A percentile compares a stretch with the other conserved stretches of the same genome.
These are phyloP conservation scores for Trichoderma harzianum DNA, from an alignment of 2,329 filamentous ascomycete species.

Conservation along the genomic window DNA sequence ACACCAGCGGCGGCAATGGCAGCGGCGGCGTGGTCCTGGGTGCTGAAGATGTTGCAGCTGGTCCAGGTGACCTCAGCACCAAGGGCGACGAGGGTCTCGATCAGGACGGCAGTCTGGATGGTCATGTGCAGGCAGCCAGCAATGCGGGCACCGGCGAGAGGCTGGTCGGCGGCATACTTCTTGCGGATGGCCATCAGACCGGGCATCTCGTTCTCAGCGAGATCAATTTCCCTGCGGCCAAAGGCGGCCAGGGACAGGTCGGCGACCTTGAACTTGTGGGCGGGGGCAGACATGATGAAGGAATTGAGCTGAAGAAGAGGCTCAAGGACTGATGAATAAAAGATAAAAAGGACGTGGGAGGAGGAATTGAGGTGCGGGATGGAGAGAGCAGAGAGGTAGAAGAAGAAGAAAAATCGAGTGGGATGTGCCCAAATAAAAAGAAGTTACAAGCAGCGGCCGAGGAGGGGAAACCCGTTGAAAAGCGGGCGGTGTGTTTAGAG, in stretches of 20 bases:
- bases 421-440: conserved; percentile 5
- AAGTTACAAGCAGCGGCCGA: not conserved
- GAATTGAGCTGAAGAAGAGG: conserved; percentile 22
- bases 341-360: not conserved
- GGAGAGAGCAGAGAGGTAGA: conserved; percentile 25
- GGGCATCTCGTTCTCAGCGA: conserved; percentile 95
- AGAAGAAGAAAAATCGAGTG: conserved; percentile 4
- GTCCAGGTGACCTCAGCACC: conserved; percentile 99
- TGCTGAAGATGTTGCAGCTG: conserved; percentile 99
- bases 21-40: conserved; percentile 95
- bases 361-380: conserved; percentile 8
- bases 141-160: conserved; percentile 89
- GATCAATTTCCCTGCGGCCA: conserved; percentile 97
- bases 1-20: conserved; percentile 93
- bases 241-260: conserved; percentile 98
- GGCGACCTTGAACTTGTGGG: conserved; percentile 95
- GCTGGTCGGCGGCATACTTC: conserved; percentile 92
- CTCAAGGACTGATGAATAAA: conserved; percentile 3
- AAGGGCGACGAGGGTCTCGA: conserved; percentile 92
- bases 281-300: conserved; percentile 66
- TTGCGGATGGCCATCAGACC: conserved; percentile 92
- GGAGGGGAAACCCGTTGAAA: conserved; percentile 18
- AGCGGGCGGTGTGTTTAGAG: conserved; percentile 31
- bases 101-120: conserved; percentile 98
- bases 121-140: conserved; percentile 99